These are phyloP conservation scores for Gillenia trifoliata DNA, from an alignment of 306 rosid genomes.

Conservation along the genomic window DNA sequence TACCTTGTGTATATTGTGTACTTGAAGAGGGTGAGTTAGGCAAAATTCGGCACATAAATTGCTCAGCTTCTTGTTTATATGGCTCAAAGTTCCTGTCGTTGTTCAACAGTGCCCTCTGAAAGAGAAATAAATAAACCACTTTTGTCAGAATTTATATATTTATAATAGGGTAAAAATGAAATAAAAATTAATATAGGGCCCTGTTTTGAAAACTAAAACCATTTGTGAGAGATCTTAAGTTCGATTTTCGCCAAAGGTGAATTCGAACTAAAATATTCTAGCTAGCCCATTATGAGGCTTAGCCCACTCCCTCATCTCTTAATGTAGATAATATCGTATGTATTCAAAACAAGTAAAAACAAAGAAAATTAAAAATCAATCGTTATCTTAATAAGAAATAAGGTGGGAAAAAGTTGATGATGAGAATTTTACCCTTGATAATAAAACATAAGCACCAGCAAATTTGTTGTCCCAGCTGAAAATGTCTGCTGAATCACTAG, in stretches of 20 bases:
- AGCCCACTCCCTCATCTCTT: too few relatives aligned
- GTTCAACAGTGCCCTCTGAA: conserved; percentile 55
- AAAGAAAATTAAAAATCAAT: not conserved
- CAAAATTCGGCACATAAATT: conserved; percentile 79
- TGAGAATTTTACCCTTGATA: conserved; percentile 56
- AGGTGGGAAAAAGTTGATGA: not conserved
- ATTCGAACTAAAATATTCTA: too few relatives aligned
- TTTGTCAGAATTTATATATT: not conserved
- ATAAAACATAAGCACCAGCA: conserved; percentile 87
- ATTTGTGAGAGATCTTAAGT: too few relatives aligned
- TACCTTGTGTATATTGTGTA: conserved; percentile 89
- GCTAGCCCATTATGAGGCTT: too few relatives aligned
- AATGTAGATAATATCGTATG: too few relatives aligned
- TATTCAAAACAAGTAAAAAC: not conserved
- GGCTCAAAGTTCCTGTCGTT: conserved; percentile 60
- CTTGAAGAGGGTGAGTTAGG: conserved; percentile 84
- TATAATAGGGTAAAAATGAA: too few relatives aligned
- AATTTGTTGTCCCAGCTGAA: conserved; percentile 98
- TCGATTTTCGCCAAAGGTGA: too few relatives aligned
- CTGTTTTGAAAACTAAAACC: too few relatives aligned
- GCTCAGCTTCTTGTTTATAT: conserved; percentile 71
- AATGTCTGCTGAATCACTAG: conserved; percentile 65
- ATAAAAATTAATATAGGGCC: too few relatives aligned
- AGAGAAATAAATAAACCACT: conserved; percentile 2
- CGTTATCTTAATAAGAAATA: not conserved